Evolutionary conservation across 352 stramenopile species (phyloP), one percentile per base, ranked within the genome.

Genomic region (Peronospora tabacina): DNA sequence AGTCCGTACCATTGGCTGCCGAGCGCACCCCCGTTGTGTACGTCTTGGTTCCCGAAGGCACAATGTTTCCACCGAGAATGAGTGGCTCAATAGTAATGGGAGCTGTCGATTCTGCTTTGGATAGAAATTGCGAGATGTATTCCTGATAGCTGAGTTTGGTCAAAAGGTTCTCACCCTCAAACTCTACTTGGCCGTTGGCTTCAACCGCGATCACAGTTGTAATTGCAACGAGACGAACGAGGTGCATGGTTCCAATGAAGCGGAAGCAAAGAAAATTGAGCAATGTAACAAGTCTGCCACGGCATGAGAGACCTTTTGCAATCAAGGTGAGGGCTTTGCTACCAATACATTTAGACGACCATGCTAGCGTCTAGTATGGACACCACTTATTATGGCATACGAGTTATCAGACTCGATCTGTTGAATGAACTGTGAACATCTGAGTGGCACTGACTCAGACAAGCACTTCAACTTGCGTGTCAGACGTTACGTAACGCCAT

Each of bases 21-120:
- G 43, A 16, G 19, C 71, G 71, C 10, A 82, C 51, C 26, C 71
- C 71, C 7, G 53, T 66, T 2, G 63, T 72, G 58, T 80, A 85
- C 37, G 65, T 81, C 55, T 79, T 75, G 33, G 58, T 64, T 0
- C 71, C 71, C 1, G 52, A 38, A 16, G 70, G 63, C 2, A 81
- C 68, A 22, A 70, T 62, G 3, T 48, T 56, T 45, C 66, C 70
- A 15, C 63, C 56, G 15, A 77, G 52, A 36, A 82, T 79, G 9
- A 20, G 44, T 12, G 67, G 63, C 33, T 64, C 51, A 45, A 74
- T 61, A 22, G 65, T 28, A 32, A 43, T 53, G 11, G 43, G 29
- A 30, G 15, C 12, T 28, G 35, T 41, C 29, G 54, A 60, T 20
- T 58, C 39, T 20, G 50, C 59, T 20, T 15, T 43, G 20, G 39